phyloP scores from a whole-genome alignment of 768 basidiomycete genomes.

The Suillus clintonianus region DNA sequence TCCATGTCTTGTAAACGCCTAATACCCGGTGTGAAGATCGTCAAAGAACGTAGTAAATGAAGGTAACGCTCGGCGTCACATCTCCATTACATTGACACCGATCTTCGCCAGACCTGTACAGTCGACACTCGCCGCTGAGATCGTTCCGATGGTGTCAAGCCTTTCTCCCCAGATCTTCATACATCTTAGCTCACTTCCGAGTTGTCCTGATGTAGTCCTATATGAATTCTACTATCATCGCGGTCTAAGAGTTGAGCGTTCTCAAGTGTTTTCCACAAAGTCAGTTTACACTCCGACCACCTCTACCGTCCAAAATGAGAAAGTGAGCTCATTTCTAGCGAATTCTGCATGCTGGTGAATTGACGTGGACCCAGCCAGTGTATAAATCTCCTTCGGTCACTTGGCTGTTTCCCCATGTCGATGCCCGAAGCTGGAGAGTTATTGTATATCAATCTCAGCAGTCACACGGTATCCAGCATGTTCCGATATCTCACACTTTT shows the following conservation, averaged over 20 bases:
- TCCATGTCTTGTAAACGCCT: conserved; percentile 12
- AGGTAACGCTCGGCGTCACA: conserved; percentile 3
- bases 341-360: not conserved
- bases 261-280: not conserved
- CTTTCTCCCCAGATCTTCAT: not conserved
- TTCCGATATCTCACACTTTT: not conserved
- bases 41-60: conserved; percentile 22
- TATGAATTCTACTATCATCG: not conserved
- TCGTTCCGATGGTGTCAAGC: no score
- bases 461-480: not conserved
- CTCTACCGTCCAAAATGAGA: not conserved
- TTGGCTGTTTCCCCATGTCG: not conserved
- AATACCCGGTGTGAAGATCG: conserved; percentile 35
- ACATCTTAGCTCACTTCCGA: not conserved
- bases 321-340: not conserved
- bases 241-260: not conserved
- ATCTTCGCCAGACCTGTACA: not conserved
- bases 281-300: not conserved
- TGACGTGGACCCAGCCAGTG: not conserved
- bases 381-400: not conserved
- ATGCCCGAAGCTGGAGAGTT: not conserved
- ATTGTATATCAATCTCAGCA: not conserved
- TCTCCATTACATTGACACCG: not conserved
- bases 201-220: not conserved
- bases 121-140: not conserved